A percentile compares a stretch with the other conserved stretches of the same genome.
Evolutionary conservation across 106 monocot genomes (phyloP).

Genomic region (Dendrobium catenatum): DNA sequence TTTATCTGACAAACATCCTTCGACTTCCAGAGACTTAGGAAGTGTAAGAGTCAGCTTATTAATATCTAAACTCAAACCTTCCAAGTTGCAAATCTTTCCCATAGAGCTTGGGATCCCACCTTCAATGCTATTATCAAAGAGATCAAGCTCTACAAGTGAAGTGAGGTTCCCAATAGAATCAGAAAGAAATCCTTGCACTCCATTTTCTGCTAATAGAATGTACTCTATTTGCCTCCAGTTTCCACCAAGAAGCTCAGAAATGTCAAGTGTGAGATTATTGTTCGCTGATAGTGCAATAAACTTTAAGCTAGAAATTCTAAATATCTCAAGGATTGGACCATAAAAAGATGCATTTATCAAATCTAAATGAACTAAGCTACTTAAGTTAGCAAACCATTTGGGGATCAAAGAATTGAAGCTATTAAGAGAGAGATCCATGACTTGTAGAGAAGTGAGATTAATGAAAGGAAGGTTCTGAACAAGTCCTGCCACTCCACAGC

Average conservation of each 20-base stretch:
- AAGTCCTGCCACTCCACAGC: background rate
- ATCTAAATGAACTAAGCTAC: constrained; percentile 5
- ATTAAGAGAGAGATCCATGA: constrained; percentile 16
- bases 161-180: constrained; percentile 4
- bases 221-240: constrained; percentile 2
- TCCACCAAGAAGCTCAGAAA: constrained; percentile 6
- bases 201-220: background rate
- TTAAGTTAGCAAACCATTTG: constrained; percentile 16
- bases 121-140: constrained; percentile 1
- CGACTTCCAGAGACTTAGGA: background rate
- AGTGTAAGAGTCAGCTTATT: background rate
- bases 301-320: background rate
- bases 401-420: constrained; percentile 7
- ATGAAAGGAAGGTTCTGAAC: background rate
- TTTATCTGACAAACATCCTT: background rate
- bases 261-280: background rate
- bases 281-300: background rate
- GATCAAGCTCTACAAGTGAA: constrained; percentile 7
- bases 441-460: constrained; percentile 24
- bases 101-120: constrained; percentile 7
- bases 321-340: constrained; percentile 1
- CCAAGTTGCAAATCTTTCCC: constrained; percentile 10
- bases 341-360: background rate
- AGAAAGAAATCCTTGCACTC: background rate
- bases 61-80: background rate